Conservation (phyloP, 352 stramenopile genomes). For the Blastocystis sp. region DNA sequence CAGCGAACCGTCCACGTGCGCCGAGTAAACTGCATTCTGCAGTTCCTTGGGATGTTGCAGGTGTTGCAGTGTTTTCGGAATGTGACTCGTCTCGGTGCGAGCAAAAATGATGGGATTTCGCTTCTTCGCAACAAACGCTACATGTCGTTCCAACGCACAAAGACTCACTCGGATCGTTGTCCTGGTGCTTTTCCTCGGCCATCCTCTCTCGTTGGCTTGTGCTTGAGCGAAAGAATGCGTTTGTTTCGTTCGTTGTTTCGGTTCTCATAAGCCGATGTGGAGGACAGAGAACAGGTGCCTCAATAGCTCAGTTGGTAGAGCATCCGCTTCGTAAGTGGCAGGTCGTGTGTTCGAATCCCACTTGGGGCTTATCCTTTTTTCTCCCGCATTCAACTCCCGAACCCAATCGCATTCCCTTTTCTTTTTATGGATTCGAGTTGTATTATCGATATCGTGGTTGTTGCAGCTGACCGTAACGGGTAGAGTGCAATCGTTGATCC, state of each 20-base stretch:
- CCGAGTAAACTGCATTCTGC: slow-evolving; percentile 42
- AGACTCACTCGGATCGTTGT: slow-evolving; percentile 24
- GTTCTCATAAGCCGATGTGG: background rate
- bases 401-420: background rate
- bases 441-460: background rate
- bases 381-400: background rate
- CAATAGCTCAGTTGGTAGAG: background rate
- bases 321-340: slow-evolving; percentile 62
- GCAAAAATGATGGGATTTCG: slow-evolving; percentile 69
- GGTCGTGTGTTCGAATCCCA: slow-evolving; percentile 68
- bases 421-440: background rate
- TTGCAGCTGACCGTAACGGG: background rate
- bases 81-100: slow-evolving; percentile 55
- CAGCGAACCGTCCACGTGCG: slow-evolving; percentile 14
- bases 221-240: background rate
- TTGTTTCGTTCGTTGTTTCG: background rate
- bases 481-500: background rate
- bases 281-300: background rate
- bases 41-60: background rate
- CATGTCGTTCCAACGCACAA: background rate
- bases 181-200: background rate
- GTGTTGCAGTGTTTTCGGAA: slow-evolving; percentile 44
- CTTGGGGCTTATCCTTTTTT: slow-evolving; percentile 51
- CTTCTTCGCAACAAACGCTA: slow-evolving; percentile 19
- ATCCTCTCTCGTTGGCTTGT: background rate